Evolutionary conservation across 176 grass and related monocot species (phyloP).

Genomic region (Bonia amplexicaulis): DNA sequence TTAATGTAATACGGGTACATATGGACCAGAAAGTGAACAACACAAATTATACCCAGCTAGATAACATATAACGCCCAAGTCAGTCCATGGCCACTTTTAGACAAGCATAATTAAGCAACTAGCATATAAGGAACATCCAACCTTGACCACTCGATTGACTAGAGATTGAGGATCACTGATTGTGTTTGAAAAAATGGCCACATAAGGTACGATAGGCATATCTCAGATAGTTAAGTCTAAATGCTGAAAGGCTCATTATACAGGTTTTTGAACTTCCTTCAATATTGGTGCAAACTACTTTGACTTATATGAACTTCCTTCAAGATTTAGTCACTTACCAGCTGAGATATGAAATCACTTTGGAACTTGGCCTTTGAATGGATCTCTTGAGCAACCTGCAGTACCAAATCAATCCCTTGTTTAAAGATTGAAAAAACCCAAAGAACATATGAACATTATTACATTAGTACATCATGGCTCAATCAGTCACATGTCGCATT

Average conservation of each 20-base stretch:
- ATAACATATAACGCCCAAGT: neutral
- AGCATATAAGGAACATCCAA: neutral
- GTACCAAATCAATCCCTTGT: neutral
- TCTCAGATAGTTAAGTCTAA: neutral
- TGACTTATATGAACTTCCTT: neutral
- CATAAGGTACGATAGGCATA: neutral
- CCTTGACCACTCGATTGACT: neutral
- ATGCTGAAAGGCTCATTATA: neutral
- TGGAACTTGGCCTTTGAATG: constrained; percentile 75
- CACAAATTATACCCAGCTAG: neutral
- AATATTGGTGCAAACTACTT: neutral
- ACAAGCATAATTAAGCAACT: neutral
- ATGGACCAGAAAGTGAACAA: neutral
- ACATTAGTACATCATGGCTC: neutral
- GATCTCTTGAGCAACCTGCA: constrained; percentile 85
- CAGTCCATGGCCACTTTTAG: neutral
- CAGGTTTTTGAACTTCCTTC: neutral
- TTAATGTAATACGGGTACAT: neutral
- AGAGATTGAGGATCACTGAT: neutral
- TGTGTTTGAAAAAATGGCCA: neutral
- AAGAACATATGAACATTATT: neutral
- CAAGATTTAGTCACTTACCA: constrained; percentile 43
- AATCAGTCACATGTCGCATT: neutral
- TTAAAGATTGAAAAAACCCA: neutral
- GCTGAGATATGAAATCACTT: constrained; percentile 73